Percentiles rank a stretch among this genome's conserved stretches.
Evolutionary conservation across 148 eudicot genomes (phyloP).

Genomic region (Cornus florida): DNA sequence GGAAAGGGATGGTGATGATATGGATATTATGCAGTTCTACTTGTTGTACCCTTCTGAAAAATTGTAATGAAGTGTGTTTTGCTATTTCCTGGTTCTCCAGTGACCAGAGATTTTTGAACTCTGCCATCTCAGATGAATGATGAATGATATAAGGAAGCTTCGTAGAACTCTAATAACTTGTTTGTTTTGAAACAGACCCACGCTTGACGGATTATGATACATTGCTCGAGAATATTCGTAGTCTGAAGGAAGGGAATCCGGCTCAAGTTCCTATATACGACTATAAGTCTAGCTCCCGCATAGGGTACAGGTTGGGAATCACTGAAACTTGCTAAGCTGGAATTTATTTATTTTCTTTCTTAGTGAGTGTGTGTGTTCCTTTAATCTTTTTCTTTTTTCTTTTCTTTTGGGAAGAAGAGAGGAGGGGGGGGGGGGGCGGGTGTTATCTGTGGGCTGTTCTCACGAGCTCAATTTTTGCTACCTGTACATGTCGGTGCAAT

Average conservation of each 20-base stretch:
- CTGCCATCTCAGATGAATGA: background rate
- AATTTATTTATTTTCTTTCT: background rate
- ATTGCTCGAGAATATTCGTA: constrained; percentile 79
- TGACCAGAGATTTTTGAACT: constrained; percentile 5
- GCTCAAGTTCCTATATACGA: constrained; percentile 93
- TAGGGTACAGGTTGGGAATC: constrained; percentile 73
- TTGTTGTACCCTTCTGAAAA: background rate
- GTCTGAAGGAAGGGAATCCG: constrained; percentile 70
- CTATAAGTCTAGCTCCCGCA: constrained; percentile 86
- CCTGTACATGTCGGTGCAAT: no score
- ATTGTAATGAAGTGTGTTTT: background rate
- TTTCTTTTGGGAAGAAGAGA: no score
- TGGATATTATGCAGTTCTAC: background rate
- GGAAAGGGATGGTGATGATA: background rate
- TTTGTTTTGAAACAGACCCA: constrained; percentile 66
- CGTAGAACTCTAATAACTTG: constrained; percentile 17
- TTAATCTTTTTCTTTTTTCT: background rate
- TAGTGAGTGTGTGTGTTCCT: no score
- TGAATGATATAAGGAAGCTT: background rate
- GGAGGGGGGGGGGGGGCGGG: no score
- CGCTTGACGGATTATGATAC: constrained; percentile 96
- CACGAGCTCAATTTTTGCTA: no score
- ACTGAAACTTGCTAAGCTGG: background rate
- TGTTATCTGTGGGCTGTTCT: no score
- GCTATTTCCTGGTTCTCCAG: background rate